phyloP scores from a whole-genome alignment of 177 flowering plant genomes.

The Vitis hybrid region DNA sequence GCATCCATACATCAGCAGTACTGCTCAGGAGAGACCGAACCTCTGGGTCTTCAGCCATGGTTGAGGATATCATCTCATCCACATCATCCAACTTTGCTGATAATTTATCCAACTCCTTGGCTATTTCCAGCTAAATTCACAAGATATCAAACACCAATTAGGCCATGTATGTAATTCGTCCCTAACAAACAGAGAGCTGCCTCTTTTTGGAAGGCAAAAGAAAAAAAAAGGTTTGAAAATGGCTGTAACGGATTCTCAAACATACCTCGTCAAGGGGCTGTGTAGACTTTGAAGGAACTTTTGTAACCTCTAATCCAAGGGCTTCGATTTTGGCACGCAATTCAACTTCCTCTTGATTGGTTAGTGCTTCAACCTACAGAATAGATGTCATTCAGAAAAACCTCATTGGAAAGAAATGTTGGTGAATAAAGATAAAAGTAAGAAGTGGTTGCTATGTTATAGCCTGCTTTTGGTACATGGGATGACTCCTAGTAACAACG shows the following conservation, averaged over 20 bases:
- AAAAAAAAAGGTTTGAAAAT: neutral
- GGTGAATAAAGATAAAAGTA: neutral
- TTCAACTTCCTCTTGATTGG: slow-evolving; percentile 87
- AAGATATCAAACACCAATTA: neutral
- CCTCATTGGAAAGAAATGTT: neutral
- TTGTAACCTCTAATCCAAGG: slow-evolving; percentile 74
- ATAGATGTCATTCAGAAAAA: neutral
- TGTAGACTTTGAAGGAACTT: slow-evolving; percentile 63
- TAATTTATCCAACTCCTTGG: slow-evolving; percentile 76
- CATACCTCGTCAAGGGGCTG: slow-evolving; percentile 68
- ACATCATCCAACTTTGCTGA: slow-evolving; percentile 81
- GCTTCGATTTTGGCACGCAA: slow-evolving; percentile 85
- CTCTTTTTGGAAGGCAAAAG: too few species aligned
- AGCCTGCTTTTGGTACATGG: neutral
- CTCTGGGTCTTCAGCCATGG: slow-evolving; percentile 77
- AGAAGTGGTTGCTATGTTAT: neutral
- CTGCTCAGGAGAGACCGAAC: slow-evolving; percentile 72
- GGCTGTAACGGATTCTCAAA: neutral
- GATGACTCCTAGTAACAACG: neutral
- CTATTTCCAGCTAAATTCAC: slow-evolving; percentile 64
- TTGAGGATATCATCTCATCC: slow-evolving; percentile 84
- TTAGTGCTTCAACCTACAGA: slow-evolving; percentile 70
- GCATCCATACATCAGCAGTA: slow-evolving; percentile 92
- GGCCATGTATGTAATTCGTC: neutral
- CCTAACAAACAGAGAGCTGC: too few species aligned